phyloP scores from a whole-genome alignment of 2,329 filamentous ascomycete species.

The Diplocarpon mali region DNA sequence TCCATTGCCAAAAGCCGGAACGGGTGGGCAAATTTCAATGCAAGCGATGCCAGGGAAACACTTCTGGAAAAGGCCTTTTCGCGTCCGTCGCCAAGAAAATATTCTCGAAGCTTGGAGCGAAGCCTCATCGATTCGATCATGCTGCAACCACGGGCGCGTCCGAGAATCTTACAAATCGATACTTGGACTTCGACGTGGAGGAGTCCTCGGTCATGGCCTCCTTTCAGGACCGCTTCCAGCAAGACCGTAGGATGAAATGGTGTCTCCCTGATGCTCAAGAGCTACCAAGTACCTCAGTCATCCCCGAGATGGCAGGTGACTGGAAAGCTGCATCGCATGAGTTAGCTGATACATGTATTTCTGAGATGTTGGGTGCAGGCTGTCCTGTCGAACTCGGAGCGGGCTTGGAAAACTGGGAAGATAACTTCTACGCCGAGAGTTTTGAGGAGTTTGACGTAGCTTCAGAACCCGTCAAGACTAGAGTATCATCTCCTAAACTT shows the following conservation, averaged over 20 bases:
- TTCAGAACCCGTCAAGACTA: background rate
- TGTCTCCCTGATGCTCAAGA: constrained; percentile 8
- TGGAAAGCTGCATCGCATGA: constrained; percentile 16
- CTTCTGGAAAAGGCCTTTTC: constrained; percentile 18
- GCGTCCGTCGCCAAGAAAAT: constrained; percentile 23
- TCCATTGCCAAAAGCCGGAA: constrained; percentile 21
- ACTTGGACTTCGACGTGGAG: background rate
- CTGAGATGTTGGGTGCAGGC: constrained; percentile 19
- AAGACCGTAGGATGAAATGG: constrained; percentile 5
- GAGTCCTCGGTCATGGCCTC: background rate
- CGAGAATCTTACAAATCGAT: constrained; percentile 3
- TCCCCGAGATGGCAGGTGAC: constrained; percentile 9
- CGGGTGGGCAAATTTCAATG: constrained; percentile 20
- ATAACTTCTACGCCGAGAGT: constrained; percentile 12
- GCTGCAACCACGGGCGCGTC: background rate
- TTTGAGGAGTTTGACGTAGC: constrained; percentile 13
- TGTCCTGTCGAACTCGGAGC: constrained; percentile 15
- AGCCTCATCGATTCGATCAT: constrained; percentile 10
- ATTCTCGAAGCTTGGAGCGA: constrained; percentile 21
- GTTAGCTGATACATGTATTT: constrained; percentile 17
- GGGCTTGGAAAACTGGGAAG: constrained; percentile 12
- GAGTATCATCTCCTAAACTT: constrained; percentile 10
- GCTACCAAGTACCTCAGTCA: constrained; percentile 8
- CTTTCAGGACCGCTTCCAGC: background rate
- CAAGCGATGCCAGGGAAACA: constrained; percentile 18